phyloP scores from a whole-genome alignment of 768 basidiomycete species.

The Multifurca ochricompacta region DNA sequence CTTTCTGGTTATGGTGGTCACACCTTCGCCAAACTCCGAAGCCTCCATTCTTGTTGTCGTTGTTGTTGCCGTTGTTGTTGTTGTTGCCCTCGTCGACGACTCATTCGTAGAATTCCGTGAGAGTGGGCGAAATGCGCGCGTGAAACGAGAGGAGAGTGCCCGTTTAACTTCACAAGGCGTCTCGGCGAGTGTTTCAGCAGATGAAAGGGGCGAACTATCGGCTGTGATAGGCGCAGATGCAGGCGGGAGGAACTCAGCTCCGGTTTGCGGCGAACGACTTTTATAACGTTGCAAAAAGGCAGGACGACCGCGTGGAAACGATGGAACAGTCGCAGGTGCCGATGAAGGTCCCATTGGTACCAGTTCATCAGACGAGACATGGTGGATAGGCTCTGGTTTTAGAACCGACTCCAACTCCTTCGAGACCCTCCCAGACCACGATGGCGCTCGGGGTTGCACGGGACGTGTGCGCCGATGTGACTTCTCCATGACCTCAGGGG shows the following conservation, averaged over 20 bases:
- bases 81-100: neutral
- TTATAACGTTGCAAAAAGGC: conserved; percentile 3
- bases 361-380: conserved; percentile 15
- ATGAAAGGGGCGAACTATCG: conserved; percentile 10
- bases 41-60: neutral
- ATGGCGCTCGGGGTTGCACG: neutral
- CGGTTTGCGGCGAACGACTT: neutral
- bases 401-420: neutral
- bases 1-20: neutral
- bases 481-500: neutral
- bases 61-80: neutral
- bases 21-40: conserved; percentile 5
- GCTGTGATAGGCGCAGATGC: neutral
- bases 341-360: neutral
- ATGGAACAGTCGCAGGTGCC: neutral
- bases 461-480: neutral
- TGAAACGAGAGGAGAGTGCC: conserved; percentile 7
- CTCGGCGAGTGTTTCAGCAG: conserved; percentile 13
- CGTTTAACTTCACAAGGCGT: neutral
- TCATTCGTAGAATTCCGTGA: neutral
- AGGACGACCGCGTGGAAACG: neutral
- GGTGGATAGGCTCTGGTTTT: conserved; percentile 3
- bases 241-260: neutral
- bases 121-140: neutral
- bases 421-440: neutral